Conservation (phyloP, 2,329 filamentous ascomycete genomes). For the Ceratocystis variospora region DNA sequence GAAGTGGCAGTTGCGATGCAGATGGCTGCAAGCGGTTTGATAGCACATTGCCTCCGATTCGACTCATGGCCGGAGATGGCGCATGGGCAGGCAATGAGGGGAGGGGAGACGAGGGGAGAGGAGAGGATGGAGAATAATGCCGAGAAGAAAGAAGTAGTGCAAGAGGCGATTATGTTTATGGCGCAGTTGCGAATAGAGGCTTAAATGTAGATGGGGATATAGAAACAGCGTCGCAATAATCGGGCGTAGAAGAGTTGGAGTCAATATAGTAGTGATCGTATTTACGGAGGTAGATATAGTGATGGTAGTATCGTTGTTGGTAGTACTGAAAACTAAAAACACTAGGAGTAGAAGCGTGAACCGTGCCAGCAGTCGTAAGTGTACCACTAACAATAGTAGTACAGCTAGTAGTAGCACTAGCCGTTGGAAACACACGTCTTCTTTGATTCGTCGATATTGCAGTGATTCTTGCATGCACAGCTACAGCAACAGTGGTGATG, state of each 20-base stretch:
- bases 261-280: not conserved
- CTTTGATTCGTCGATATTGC: too few relatives aligned
- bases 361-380: not conserved
- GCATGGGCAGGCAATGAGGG: conserved; percentile 6
- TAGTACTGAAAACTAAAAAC: not conserved
- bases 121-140: not conserved
- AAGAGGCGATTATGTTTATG: too few relatives aligned
- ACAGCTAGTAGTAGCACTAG: not conserved
- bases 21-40: conserved; percentile 5
- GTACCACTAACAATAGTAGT: not conserved
- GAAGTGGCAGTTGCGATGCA: not conserved
- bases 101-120: not conserved
- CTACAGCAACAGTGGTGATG: too few relatives aligned
- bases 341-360: not conserved
- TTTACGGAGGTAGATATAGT: not conserved
- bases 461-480: too few relatives aligned
- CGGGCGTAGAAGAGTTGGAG: too few relatives aligned
- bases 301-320: not conserved
- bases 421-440: not conserved
- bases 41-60: conserved; percentile 10
- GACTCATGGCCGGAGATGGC: conserved; percentile 13
- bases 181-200: too few relatives aligned
- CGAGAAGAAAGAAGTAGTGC: too few relatives aligned
- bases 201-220: too few relatives aligned
- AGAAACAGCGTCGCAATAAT: too few relatives aligned